Conservation (phyloP, 2,329 filamentous ascomycete species). For the Curvularia sp. region DNA sequence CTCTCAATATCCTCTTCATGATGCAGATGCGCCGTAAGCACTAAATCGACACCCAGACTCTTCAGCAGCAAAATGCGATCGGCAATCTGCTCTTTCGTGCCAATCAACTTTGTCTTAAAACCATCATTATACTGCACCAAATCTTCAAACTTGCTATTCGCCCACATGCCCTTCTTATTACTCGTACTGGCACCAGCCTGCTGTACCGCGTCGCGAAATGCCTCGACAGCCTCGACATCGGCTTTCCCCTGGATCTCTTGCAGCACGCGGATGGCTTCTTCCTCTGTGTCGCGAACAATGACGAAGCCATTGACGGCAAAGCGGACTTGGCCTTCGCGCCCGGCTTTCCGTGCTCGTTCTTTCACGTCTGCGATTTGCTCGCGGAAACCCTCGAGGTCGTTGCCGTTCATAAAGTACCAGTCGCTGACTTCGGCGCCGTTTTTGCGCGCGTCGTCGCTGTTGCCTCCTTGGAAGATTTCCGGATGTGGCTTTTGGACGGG, state of each 20-base stretch:
- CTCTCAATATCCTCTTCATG: constrained; percentile 61
- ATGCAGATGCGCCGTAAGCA: constrained; percentile 59
- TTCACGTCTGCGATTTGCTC: constrained; percentile 59
- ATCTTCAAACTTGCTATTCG: constrained; percentile 60
- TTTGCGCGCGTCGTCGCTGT: constrained; percentile 58
- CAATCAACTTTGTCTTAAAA: constrained; percentile 63
- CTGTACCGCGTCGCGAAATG: constrained; percentile 58
- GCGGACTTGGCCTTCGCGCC: constrained; percentile 55
- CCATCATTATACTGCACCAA: constrained; percentile 64
- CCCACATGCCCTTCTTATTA: constrained; percentile 63
- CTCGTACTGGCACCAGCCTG: constrained; percentile 58
- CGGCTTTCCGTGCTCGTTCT: constrained; percentile 54
- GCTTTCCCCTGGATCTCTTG: constrained; percentile 63
- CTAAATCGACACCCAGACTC: constrained; percentile 54
- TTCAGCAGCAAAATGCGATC: constrained; percentile 59
- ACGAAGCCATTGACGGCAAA: constrained; percentile 61
- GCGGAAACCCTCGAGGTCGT: constrained; percentile 61
- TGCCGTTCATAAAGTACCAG: constrained; percentile 66
- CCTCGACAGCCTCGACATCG: constrained; percentile 58
- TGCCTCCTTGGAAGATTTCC: constrained; percentile 62
- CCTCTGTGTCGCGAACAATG: constrained; percentile 59
- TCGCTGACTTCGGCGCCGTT: constrained; percentile 59
- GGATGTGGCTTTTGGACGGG: constrained; percentile 59
- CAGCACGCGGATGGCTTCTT: constrained; percentile 58
- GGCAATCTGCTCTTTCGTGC: constrained; percentile 60